phyloP scores from a whole-genome alignment of 2,329 filamentous ascomycete species.

The Trichophyton mentagrophytes region DNA sequence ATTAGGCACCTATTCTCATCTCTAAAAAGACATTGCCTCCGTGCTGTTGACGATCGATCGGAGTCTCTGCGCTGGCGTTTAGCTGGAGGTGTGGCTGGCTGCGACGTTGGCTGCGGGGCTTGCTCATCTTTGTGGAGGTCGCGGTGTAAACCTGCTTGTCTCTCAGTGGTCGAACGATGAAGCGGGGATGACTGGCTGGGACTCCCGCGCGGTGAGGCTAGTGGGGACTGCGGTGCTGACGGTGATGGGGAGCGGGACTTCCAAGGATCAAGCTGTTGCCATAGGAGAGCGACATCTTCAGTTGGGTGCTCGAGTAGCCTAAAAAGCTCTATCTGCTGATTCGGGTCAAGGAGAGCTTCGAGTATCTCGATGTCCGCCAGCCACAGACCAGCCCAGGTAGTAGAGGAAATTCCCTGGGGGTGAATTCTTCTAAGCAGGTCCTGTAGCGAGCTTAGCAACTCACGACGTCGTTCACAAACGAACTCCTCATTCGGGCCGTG shows the following conservation, averaged over 20 bases:
- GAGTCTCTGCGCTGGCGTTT: background rate
- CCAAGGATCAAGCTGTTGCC: background rate
- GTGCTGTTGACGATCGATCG: background rate
- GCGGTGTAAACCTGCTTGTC: background rate
- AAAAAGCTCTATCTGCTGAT: background rate
- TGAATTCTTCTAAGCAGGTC: background rate
- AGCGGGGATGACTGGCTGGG: background rate
- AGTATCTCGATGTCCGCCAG: background rate
- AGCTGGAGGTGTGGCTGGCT: background rate
- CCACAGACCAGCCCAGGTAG: background rate
- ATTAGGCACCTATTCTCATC: slow-evolving; percentile 7
- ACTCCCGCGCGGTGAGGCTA: background rate
- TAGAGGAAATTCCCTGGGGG: background rate
- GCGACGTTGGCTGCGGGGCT: background rate
- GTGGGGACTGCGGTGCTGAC: background rate
- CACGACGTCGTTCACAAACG: background rate
- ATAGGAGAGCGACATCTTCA: background rate
- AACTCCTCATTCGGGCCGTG: background rate
- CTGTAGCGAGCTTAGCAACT: background rate
- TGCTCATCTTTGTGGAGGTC: background rate
- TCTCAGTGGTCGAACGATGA: background rate
- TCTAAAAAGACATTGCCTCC: background rate
- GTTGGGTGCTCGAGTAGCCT: background rate
- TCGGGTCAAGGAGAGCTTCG: too few species aligned
- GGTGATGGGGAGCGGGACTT: background rate